Evolutionary conservation across 164 flowering plant species (phyloP).

Genomic region (Stephania japonica): DNA sequence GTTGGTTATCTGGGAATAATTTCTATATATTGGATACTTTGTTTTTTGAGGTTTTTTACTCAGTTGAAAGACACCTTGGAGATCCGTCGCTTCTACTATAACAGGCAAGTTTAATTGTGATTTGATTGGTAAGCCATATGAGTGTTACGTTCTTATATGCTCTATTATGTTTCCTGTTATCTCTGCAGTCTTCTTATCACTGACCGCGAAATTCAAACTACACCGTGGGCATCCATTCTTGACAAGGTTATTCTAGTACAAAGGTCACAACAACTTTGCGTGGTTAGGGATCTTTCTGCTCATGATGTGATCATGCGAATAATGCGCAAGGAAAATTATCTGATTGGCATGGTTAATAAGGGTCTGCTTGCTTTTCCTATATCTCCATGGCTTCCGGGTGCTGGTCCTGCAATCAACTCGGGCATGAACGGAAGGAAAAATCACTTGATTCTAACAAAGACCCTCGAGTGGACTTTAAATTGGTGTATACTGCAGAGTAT

Average conservation of each 20-base stretch:
- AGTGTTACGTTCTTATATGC: neutral
- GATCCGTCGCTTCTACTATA: slow-evolving; percentile 74
- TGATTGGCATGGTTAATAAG: slow-evolving; percentile 96
- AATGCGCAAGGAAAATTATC: slow-evolving; percentile 97
- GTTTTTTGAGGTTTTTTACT: slow-evolving; percentile 83
- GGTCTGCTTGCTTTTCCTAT: slow-evolving; percentile 92
- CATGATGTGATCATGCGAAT: slow-evolving; percentile 94
- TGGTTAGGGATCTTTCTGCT: slow-evolving; percentile 85
- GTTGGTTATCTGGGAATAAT: slow-evolving; percentile 85
- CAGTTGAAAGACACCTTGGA: slow-evolving; percentile 68
- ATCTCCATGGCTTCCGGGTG: slow-evolving; percentile 83
- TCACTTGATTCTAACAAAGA: slow-evolving; percentile 68
- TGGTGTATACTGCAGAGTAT: slow-evolving; percentile 98
- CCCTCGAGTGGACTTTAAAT: slow-evolving; percentile 93
- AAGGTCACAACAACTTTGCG: slow-evolving; percentile 70
- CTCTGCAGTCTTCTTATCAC: slow-evolving; percentile 77
- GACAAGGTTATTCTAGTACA: slow-evolving; percentile 81
- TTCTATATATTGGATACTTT: slow-evolving; percentile 81
- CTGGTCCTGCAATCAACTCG: slow-evolving; percentile 67
- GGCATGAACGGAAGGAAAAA: slow-evolving; percentile 43
- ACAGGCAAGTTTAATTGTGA: slow-evolving; percentile 41
- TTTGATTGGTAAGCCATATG: neutral
- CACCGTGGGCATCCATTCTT: slow-evolving; percentile 86
- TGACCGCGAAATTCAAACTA: slow-evolving; percentile 82
- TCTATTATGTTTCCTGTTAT: neutral